Base-by-base conservation (phyloP, 2,329 filamentous ascomycete species). In the Xylariaceae sp. region DNA sequence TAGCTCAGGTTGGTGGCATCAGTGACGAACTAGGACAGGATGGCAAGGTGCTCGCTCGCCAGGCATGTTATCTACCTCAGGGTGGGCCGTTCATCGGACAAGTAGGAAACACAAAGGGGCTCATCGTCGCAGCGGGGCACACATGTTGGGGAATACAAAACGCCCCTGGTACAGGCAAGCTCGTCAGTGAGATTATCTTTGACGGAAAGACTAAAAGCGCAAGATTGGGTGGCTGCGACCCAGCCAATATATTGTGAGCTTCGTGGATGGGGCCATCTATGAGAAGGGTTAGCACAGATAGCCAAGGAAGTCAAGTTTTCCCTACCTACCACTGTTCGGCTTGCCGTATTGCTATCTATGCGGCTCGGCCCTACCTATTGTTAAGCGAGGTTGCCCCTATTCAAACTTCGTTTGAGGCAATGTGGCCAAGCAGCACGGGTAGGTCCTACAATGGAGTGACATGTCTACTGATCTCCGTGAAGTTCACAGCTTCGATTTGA, bases 131-230 rank as follows among this genome's bases (percentile, higher is more conserved):
- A 1, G 78, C 85, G 0, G 88, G 88, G 0, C 88, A 91, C 73
- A 89, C 86, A 2, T 91, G 87, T 68, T 91, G 88, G 88, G 88
- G 88, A 0, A 90, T 91, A 41, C 87, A 91, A 71, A 91, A 91
- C 72, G 86, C 81, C 26, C 87, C 87, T 1, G 88, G 77, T 3
- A 91, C 88, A 6, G 83, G 83, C 1, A 84, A 84, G 70, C 65
- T 86, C 49, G 79, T 86, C 57, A 83, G 80, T 59, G 83, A 86
- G 67, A 78, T 85, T 64, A 70, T 86, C 1, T 80, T 85, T 62
- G 83, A 86, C 52, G 83, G 83, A 0, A 69, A 73, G 60, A 76
- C 80, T 5, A 80, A 73, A 64, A 85, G 81, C 62, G 83, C 83
- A 19, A 75, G 74, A 59, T 73, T 86, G 19, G 73, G 70, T 2